These are phyloP conservation scores for Cladosporium sp. DNA, from an alignment of 2,329 filamentous ascomycete genomes.

Conservation along the genomic window DNA sequence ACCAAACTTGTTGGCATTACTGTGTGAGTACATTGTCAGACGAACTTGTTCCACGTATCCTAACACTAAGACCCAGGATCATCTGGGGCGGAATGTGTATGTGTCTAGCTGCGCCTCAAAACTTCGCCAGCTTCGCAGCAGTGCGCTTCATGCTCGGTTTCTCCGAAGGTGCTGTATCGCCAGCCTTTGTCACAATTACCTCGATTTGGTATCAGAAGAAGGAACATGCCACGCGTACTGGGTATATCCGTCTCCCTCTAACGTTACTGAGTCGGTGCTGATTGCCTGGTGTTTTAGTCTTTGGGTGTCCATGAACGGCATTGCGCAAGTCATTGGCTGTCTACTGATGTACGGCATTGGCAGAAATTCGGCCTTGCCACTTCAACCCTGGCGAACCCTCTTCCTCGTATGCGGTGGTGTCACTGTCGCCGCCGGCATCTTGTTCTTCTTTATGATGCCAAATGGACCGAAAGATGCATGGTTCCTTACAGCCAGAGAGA, in stretches of 20 bases:
- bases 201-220: slow-evolving; percentile 39
- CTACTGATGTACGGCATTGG: slow-evolving; percentile 52
- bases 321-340: slow-evolving; percentile 44
- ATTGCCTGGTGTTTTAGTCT: slow-evolving; percentile 18
- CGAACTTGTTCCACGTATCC: too few species aligned
- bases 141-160: slow-evolving; percentile 53
- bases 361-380: slow-evolving; percentile 33
- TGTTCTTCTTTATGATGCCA: slow-evolving; percentile 48
- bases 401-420: slow-evolving; percentile 50
- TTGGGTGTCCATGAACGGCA: slow-evolving; percentile 45
- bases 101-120: slow-evolving; percentile 57
- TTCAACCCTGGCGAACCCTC: slow-evolving; percentile 46
- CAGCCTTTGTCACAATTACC: slow-evolving; percentile 53
- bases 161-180: slow-evolving; percentile 53
- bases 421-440: slow-evolving; percentile 40
- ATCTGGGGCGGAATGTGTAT: slow-evolving; percentile 60
- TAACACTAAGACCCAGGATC: too few species aligned
- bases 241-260: slow-evolving; percentile 15
- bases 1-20: slow-evolving; percentile 46
- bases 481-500: slow-evolving; percentile 46
- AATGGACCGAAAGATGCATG: slow-evolving; percentile 44
- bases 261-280: too few species aligned
- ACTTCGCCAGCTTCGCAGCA: slow-evolving; percentile 56
- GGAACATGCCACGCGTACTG: slow-evolving; percentile 46
- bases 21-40: too few species aligned